phyloP scores from a whole-genome alignment of 176 grass and related monocot genomes.

The Cenchrus purpureus region DNA sequence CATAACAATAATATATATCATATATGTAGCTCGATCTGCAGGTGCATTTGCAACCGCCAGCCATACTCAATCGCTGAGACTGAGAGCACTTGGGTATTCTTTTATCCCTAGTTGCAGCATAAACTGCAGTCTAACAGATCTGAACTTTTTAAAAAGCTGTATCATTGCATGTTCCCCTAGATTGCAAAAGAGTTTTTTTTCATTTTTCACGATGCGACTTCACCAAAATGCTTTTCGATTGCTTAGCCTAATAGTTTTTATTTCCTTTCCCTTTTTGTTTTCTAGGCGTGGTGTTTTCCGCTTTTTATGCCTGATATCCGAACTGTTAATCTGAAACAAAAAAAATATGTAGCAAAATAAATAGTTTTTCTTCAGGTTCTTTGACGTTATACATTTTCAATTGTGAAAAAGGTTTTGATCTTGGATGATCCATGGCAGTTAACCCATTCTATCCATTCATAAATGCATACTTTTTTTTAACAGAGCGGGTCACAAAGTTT shows the following conservation, averaged over 20 bases:
- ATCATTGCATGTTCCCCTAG: not conserved
- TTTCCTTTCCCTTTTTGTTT: not conserved
- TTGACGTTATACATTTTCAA: no score
- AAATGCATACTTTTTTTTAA: not conserved
- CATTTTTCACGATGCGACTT: not conserved
- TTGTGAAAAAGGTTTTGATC: not conserved
- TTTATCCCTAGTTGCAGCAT: not conserved
- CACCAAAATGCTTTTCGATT: not conserved
- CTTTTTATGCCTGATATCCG: not conserved
- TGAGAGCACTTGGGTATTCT: not conserved
- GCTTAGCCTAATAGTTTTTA: not conserved
- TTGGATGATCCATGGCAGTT: not conserved
- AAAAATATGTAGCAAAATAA: not conserved
- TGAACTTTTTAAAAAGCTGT: not conserved
- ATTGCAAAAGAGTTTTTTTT: not conserved
- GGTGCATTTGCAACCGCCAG: not conserved
- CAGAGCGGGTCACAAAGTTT: no score
- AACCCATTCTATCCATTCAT: not conserved
- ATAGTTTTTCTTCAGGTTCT: no score
- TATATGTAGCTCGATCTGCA: not conserved
- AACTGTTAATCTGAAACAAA: not conserved
- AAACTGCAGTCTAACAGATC: not conserved
- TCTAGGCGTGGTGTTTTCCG: not conserved
- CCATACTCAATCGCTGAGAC: not conserved
- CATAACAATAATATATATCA: not conserved